phyloP scores from a whole-genome alignment of 2,329 filamentous ascomycete species.

The Aureobasidium sp. region DNA sequence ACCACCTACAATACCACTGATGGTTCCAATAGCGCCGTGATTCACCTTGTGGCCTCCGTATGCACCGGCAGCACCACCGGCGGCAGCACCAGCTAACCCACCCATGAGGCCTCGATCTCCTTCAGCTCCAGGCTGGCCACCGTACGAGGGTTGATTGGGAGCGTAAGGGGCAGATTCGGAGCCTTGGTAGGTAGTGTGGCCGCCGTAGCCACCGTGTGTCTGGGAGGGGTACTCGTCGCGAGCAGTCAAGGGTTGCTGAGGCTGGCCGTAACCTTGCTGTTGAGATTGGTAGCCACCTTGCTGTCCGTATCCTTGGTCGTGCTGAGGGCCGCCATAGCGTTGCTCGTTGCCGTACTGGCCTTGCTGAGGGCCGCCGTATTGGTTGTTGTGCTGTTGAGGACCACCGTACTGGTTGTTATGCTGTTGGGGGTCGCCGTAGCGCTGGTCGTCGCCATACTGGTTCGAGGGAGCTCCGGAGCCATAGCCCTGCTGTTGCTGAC shows the following conservation, averaged over 20 bases:
- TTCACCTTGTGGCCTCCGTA: slow-evolving; percentile 48
- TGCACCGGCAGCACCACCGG: slow-evolving; percentile 49
- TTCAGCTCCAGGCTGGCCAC: slow-evolving; percentile 22
- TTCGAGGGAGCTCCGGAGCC: slow-evolving; percentile 1
- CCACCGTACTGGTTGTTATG: slow-evolving; percentile 11
- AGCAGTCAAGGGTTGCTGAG: slow-evolving; percentile 4
- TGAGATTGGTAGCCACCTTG: slow-evolving; percentile 7
- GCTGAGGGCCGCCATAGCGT: neutral
- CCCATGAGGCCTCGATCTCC: slow-evolving; percentile 50
- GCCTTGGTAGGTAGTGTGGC: slow-evolving; percentile 3
- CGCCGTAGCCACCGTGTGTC: slow-evolving; percentile 3
- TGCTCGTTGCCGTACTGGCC: too few relatives aligned
- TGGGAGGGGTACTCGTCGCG: slow-evolving; percentile 7
- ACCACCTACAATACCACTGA: slow-evolving; percentile 34
- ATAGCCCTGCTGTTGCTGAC: slow-evolving; percentile 15
- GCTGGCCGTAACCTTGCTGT: slow-evolving; percentile 12
- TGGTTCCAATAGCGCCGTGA: slow-evolving; percentile 47
- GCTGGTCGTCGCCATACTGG: slow-evolving; percentile 2
- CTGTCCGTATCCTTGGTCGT: slow-evolving; percentile 13
- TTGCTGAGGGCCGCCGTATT: slow-evolving; percentile 15
- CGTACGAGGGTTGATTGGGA: slow-evolving; percentile 1
- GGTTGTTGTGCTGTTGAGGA: slow-evolving; percentile 13
- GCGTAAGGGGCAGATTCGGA: slow-evolving; percentile 2
- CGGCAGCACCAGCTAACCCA: slow-evolving; percentile 29
- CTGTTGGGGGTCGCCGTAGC: slow-evolving; percentile 17